phyloP scores from a whole-genome alignment of 306 rosid species.

The Oemleria cerasiformis region DNA sequence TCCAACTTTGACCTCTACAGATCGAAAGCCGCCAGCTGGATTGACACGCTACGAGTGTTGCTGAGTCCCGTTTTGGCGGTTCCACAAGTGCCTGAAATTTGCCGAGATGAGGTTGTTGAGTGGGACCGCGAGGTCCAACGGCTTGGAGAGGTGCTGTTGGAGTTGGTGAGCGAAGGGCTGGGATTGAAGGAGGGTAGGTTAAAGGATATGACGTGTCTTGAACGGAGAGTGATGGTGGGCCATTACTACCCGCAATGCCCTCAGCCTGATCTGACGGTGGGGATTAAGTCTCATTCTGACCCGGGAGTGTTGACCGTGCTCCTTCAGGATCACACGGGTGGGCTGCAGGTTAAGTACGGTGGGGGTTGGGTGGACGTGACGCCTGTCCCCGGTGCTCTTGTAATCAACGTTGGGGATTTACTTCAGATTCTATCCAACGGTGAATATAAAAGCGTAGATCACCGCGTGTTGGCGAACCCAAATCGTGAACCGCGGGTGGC shows the following conservation, averaged over 20 bases:
- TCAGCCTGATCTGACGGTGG: constrained; percentile 52
- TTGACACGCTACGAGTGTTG: constrained; percentile 55
- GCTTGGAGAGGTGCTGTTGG: constrained; percentile 37
- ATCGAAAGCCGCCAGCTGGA: constrained; percentile 72
- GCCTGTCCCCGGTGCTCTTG: constrained; percentile 66
- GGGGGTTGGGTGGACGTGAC: constrained; percentile 68
- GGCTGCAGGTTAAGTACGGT: constrained; percentile 60
- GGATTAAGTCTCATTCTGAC: constrained; percentile 69
- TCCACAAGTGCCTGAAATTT: constrained; percentile 47
- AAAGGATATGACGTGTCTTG: constrained; percentile 29
- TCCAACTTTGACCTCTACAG: constrained; percentile 37
- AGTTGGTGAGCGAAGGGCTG: constrained; percentile 38
- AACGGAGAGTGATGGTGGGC: constrained; percentile 32
- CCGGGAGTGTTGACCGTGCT: constrained; percentile 65
- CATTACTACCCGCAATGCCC: constrained; percentile 45
- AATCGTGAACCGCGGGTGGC: constrained; percentile 49
- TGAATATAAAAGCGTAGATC: constrained; percentile 67
- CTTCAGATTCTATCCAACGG: constrained; percentile 76
- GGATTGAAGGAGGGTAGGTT: constrained; percentile 33
- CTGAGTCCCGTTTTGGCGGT: constrained; percentile 34
- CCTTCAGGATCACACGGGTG: constrained; percentile 75
- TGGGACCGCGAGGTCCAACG: constrained; percentile 49
- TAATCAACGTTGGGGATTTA: constrained; percentile 73
- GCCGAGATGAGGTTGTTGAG: constrained; percentile 37
- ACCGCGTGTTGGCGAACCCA: constrained; percentile 67